Conservation (phyloP, 2,329 filamentous ascomycete genomes). For the Aquanectria penicillioides region DNA sequence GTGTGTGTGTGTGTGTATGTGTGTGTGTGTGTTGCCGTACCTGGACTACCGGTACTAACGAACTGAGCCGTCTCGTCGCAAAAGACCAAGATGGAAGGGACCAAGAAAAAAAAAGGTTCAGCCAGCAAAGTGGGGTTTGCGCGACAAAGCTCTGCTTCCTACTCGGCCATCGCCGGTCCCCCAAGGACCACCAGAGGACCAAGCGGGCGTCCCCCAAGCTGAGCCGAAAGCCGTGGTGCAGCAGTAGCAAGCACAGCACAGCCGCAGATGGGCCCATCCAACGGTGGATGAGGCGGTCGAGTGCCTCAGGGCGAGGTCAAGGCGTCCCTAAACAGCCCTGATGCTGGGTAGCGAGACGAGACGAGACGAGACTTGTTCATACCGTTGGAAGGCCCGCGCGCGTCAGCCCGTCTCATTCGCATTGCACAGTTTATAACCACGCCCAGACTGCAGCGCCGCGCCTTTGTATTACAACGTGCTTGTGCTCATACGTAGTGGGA, state of each 20-base stretch:
- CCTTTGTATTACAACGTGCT: background rate
- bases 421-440: slow-evolving; percentile 4
- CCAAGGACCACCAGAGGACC: slow-evolving; percentile 10
- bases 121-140: slow-evolving; percentile 11
- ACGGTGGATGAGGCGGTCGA: slow-evolving; percentile 6
- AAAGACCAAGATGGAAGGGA: background rate
- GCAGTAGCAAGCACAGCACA: background rate
- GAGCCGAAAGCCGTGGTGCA: slow-evolving; percentile 6
- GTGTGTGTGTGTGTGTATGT: too few relatives aligned
- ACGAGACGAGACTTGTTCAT: too few relatives aligned
- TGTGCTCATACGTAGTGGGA: background rate
- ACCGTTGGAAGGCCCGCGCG: slow-evolving; percentile 6
- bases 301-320: slow-evolving; percentile 3
- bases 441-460: background rate
- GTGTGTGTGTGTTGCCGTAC: too few relatives aligned
- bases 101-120: slow-evolving; percentile 14
- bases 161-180: slow-evolving; percentile 21
- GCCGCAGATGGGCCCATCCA: slow-evolving; percentile 5
- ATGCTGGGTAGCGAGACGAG: background rate
- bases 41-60: too few relatives aligned
- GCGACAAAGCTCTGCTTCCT: slow-evolving; percentile 4
- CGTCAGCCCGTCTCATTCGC: slow-evolving; percentile 8
- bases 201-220: slow-evolving; percentile 14
- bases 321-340: slow-evolving; percentile 4
- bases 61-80: too few relatives aligned